Conservation (phyloP, 768 basidiomycete genomes). For the Tubosaeta brunneosetosa region DNA sequence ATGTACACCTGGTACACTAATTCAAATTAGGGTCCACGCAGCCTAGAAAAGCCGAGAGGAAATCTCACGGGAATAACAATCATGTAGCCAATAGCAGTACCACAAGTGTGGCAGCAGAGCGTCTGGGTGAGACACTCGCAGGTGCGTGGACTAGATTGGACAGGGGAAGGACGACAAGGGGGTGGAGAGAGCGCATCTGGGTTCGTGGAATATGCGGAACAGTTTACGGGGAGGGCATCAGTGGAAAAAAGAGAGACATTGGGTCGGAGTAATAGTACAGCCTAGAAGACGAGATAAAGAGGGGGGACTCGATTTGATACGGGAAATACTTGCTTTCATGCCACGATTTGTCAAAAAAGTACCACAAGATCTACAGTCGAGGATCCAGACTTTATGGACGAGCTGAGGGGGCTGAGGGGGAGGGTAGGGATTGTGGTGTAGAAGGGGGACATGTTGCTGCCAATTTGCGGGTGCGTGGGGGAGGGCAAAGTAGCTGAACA, state of each 20-base stretch:
- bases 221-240: conserved; percentile 74
- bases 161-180: conserved; percentile 34
- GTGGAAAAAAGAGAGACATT: conserved; percentile 80
- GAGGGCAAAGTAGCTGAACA: conserved; percentile 26
- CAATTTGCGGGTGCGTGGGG: conserved; percentile 19
- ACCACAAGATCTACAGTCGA: conserved; percentile 71
- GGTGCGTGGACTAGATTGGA: conserved; percentile 43
- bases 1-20: conserved; percentile 68
- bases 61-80: conserved; percentile 58
- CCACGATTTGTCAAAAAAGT: conserved; percentile 78
- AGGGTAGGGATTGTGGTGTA: conserved; percentile 41
- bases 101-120: conserved; percentile 77
- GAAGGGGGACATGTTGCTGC: conserved; percentile 18
- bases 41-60: conserved; percentile 1
- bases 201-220: conserved; percentile 57
- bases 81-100: conserved; percentile 71
- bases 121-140: conserved; percentile 86
- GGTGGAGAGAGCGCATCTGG: conserved; percentile 40
- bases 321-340: conserved; percentile 59
- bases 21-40: conserved; percentile 11
- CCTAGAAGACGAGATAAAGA: conserved; percentile 39
- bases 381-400: conserved; percentile 73
- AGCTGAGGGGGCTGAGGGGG: conserved; percentile 37
- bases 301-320: background rate
- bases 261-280: conserved; percentile 76